Base-by-base conservation (phyloP, 495 filamentous ascomycete species). In the Lophiotrema nucula region DNA sequence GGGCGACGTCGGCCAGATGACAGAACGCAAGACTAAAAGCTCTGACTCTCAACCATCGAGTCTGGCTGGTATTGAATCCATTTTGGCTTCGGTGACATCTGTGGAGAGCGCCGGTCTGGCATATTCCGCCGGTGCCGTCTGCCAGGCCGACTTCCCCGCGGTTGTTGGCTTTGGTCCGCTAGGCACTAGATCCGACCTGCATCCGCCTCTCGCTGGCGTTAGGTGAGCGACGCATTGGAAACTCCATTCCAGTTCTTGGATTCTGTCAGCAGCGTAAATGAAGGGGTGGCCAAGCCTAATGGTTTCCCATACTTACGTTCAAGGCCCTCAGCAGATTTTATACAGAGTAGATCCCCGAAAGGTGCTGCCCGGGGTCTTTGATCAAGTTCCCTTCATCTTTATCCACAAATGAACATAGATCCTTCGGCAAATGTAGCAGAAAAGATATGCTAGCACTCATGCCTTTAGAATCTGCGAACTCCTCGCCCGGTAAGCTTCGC, bases 361-460 rank as follows among this genome's bases (percentile, higher is more conserved):
- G 42, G 37, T 24, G 42, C 44, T 55, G 37, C 31, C 43, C 47
- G 38, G 21, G 51, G 2, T 25, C 44, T 39, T 15, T 23, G 13
- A 6, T 19, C 19, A 13, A 13, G 21, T 42, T 33, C 19, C 25
- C 42, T 45, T 43, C 45, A 22, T 21, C 19, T 33, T 21, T 41
- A 41, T n/a, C 31, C 28, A 25, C 35, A 6, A 42, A 12, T 24
- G 12, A 45, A 51, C 26, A 56, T 52, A 16, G 28, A 33, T 28
- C 16, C 16, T 21, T 3, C 35, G 25, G 33, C n/a, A n/a, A n/a
- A 44, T 45, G 46, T 2, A 11, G 10, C 28, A 33, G 26, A n/a
- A 58, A 28, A 60, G 60, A 50, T 33, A 64, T 64, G 60, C 26
- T 64, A 26, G 54, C 60, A 48, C 46, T 64, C 54, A 64, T 58